Percentiles rank a stretch among this genome's conserved stretches.
These are phyloP conservation scores for Xerocomellus chrysenteron DNA, from an alignment of 768 basidiomycete genomes.

Conservation along the genomic window DNA sequence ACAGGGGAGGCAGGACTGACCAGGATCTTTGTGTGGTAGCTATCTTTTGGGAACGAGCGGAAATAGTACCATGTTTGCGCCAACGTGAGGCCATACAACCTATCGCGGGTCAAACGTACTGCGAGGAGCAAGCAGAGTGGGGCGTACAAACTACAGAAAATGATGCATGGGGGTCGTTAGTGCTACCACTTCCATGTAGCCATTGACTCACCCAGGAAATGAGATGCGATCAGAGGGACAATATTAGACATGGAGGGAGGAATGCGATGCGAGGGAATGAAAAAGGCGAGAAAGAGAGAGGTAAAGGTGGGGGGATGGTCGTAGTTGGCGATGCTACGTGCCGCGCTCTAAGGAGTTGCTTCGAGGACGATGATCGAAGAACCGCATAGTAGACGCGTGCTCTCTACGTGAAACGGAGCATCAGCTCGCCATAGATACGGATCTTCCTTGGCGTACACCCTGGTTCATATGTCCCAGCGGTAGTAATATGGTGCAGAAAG, in stretches of 20 bases:
- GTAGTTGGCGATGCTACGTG: constrained; percentile 22
- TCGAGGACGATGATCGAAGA: constrained; percentile 34
- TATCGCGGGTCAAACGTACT: constrained; percentile 6
- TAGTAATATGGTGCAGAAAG: background rate
- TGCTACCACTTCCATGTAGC: background rate
- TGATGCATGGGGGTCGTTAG: constrained; percentile 27
- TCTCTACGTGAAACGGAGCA: background rate
- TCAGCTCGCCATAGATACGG: background rate
- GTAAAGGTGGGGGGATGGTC: constrained; percentile 8
- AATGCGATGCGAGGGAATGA: background rate
- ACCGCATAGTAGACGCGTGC: constrained; percentile 3
- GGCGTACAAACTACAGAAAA: constrained; percentile 34
- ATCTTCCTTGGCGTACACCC: background rate
- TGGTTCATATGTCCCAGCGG: background rate
- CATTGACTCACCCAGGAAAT: constrained; percentile 25
- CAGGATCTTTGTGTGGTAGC: constrained; percentile 30
- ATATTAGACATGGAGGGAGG: constrained; percentile 11
- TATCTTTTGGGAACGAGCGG: constrained; percentile 31
- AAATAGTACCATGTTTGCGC: constrained; percentile 37
- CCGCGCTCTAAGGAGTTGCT: constrained; percentile 32
- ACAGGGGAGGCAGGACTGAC: constrained; percentile 15
- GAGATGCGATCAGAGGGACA: constrained; percentile 27
- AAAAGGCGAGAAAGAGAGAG: background rate
- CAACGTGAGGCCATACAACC: constrained; percentile 37
- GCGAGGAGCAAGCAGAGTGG: background rate